Evolutionary conservation across 495 filamentous ascomycete genomes (phyloP), one percentile per base, ranked within the genome.

Genomic region (Ascodesmis nigricans): DNA sequence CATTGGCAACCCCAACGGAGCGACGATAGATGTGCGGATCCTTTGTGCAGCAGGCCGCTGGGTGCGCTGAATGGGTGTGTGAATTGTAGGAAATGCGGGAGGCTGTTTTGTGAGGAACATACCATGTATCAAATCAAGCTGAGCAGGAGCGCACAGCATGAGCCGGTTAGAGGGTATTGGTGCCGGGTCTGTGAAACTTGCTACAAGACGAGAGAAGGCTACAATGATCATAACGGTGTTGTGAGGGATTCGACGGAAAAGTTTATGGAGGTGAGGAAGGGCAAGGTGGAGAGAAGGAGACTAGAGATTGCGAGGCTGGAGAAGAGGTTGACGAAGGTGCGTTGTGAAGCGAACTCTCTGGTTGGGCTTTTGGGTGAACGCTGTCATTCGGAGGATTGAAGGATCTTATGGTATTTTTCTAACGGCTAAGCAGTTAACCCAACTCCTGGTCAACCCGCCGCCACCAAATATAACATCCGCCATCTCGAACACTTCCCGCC

Each of bases 61-160:
- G 80, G 78, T 3, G 65, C 72, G 8, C 64, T 74, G 14, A 80
- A 74, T 42, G 82, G 84, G 10, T 78, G 64, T 39, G 71, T 95
- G 43, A 91, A 97, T 49, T 97, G 87, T 50, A 63, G 87, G 35
- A 76, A 79, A 33, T 97, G 87, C 42, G 87, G 87, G 0, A 75
- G 71, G 42, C 59, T 97, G 21, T 97, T 93, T 50, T 97, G 87
- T 56, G 84, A 95, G 51, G 79, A 90, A 43, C 90, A 97, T 58
- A 93, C 84, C 20, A 92, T 93, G 87, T 97, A 95, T 47, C 83
- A 95, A 58, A 95, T 95, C 78, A 93, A 87, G 63, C 66, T 97
- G 13, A 91, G 80, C 6, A 64, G 83, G 29, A 73, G 80, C 3
- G 87, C 90, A 3, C 67, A 73, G 41, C 80, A 91, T 59, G 90